A percentile compares a stretch with the other conserved stretches of the same genome.
Conservation (phyloP, 345 rosid species). For the Diplotaxis tenuifolia region DNA sequence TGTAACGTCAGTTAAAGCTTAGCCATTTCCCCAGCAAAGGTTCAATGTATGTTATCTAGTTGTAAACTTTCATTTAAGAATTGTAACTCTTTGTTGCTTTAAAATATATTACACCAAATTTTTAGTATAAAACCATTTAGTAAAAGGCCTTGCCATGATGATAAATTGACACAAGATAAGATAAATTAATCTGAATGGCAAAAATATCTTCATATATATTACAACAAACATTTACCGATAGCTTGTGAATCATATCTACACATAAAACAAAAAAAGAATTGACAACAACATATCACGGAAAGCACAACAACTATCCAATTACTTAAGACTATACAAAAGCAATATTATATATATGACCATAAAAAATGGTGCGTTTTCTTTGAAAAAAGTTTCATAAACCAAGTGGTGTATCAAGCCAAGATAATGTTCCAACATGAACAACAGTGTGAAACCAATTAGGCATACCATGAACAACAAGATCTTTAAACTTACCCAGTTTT, state of each 20-base stretch:
- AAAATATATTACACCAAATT: neutral
- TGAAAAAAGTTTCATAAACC: conserved; percentile 12
- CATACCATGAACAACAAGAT: conserved; percentile 51
- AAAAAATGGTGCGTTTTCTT: neutral
- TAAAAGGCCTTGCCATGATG: neutral
- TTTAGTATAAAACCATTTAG: neutral
- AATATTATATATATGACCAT: neutral
- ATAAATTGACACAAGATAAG: neutral
- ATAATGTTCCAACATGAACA: conserved; percentile 67
- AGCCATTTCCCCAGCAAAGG: neutral
- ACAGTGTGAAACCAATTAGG: conserved; percentile 76
- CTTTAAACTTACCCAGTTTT: conserved; percentile 54
- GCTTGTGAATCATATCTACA: neutral
- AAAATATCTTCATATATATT: neutral
- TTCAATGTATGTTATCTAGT: neutral
- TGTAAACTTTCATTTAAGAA: neutral
- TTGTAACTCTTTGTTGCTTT: neutral
- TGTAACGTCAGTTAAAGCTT: neutral
- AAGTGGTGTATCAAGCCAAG: conserved; percentile 55
- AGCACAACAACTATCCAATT: neutral
- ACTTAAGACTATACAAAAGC: neutral
- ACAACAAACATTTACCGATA: neutral
- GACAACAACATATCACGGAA: neutral
- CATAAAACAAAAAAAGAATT: neutral
- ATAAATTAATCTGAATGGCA: neutral